Conservation (phyloP, 2,329 filamentous ascomycete genomes). For the Verticillium albo-atrum region DNA sequence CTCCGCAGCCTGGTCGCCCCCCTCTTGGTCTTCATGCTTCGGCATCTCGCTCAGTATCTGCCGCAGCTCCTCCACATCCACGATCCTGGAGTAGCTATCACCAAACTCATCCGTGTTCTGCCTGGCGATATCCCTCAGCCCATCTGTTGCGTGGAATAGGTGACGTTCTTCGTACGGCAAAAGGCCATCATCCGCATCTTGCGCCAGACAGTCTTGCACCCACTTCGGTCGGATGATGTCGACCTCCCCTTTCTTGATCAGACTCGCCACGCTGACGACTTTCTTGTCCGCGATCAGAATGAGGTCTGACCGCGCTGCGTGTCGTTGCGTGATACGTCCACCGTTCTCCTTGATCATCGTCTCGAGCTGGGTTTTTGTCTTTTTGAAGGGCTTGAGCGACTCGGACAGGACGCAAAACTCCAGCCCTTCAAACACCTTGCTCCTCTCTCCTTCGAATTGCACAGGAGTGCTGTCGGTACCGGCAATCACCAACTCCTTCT, state of each 20-base stretch:
- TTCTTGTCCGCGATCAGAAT: conserved; percentile 77
- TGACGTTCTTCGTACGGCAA: conserved; percentile 61
- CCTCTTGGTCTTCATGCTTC: conserved; percentile 33
- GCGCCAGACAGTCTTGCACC: conserved; percentile 76
- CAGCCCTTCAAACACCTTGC: conserved; percentile 67
- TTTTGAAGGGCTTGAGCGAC: conserved; percentile 63
- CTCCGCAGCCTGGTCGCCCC: conserved; percentile 33
- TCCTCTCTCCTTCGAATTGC: conserved; percentile 51
- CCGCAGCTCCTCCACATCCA: conserved; percentile 58
- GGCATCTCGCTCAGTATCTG: conserved; percentile 46
- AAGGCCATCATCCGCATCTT: conserved; percentile 52
- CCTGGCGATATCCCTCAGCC: conserved; percentile 47
- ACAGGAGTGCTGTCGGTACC: conserved; percentile 54
- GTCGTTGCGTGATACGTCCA: conserved; percentile 71
- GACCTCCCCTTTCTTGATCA: conserved; percentile 66
- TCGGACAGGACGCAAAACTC: conserved; percentile 84
- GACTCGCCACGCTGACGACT: conserved; percentile 74
- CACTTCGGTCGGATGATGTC: conserved; percentile 77
- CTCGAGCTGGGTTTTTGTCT: conserved; percentile 75
- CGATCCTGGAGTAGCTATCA: conserved; percentile 77
- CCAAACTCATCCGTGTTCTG: conserved; percentile 70
- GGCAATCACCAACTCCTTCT: conserved; percentile 65
- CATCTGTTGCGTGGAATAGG: conserved; percentile 64
- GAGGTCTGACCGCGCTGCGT: conserved; percentile 56
- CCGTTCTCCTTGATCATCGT: conserved; percentile 78